Base-by-base conservation (phyloP, 169 alveolate species). In the Plasmodium inui region DNA sequence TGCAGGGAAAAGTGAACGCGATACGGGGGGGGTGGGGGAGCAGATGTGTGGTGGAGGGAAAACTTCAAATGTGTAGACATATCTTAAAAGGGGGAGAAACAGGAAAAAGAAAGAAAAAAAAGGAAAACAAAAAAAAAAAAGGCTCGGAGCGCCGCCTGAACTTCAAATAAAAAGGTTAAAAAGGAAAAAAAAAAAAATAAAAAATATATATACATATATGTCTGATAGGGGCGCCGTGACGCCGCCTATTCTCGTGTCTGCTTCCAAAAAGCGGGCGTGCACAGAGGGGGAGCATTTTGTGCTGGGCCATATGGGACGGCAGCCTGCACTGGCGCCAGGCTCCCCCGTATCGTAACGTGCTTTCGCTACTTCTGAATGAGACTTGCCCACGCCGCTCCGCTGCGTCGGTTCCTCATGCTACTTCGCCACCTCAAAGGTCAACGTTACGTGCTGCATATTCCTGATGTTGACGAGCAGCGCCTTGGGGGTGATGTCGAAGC, bases 381-480 rank as follows among this genome's bases (percentile, higher is more conserved):
- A 37, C 44, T 37, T 7, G 9, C 44, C 44, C n/a, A n/a, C n/a
- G n/a, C n/a, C n/a, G n/a, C n/a, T n/a, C n/a, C n/a, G n/a, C n/a
- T n/a, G n/a, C n/a, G n/a, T n/a, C n/a, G n/a, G n/a, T n/a, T n/a
- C n/a, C n/a, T n/a, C 53, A 44, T 39, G n/a, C 12, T 22, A 71
- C n/a, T 34, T 6, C 10, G 67, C 53, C 14, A 79, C 32, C 19
- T 79, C 82, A 55, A 88, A 88, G 22, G 90, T 28, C 72, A 88
- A 37, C 22, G 82, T 79, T 53, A 57, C 81, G 55, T 88, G 74
- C 14, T 88, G 83, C 89, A 88, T 78, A 72, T 88, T 88, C 72
- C 71, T 88, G 22, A 88, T 57, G 73, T 88, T 88, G 8, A 88
- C 74, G 9, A 80, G 82, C 19, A 88, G 37, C 3, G 89, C 94